Conservation (phyloP, 73 alveolate species). For the Tetrahymena thermophila region DNA sequence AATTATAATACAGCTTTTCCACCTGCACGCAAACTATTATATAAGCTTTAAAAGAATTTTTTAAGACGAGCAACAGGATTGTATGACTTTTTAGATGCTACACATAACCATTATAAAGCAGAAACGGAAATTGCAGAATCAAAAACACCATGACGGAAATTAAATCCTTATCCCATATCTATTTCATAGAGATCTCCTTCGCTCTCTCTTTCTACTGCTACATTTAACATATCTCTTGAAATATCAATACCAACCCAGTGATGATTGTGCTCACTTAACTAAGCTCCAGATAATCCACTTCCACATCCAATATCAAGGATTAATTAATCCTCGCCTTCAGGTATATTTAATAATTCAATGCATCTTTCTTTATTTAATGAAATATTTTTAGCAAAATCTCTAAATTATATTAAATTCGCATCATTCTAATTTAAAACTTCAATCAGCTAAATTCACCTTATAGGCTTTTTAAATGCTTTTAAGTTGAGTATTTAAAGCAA, state of each 20-base stretch:
- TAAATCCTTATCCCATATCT: constrained; percentile 95
- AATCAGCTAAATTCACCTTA: not conserved
- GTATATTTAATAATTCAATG: constrained; percentile 76
- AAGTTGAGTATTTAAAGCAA: not conserved
- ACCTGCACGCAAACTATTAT: constrained; percentile 75
- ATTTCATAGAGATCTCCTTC: constrained; percentile 82
- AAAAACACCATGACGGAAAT: constrained; percentile 88
- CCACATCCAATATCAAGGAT: constrained; percentile 96
- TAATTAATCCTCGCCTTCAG: constrained; percentile 62
- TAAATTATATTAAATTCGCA: not conserved
- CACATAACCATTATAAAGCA: constrained; percentile 92
- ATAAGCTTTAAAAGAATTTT: constrained; percentile 76
- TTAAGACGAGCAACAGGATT: constrained; percentile 79
- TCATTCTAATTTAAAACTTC: not conserved
- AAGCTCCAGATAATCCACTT: constrained; percentile 87
- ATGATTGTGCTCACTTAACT: constrained; percentile 76
- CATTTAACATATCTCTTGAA: constrained; percentile 86
- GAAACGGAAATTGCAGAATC: constrained; percentile 94
- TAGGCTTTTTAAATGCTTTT: not conserved
- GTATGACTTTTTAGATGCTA: constrained; percentile 78
- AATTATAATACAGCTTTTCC: constrained; percentile 90
- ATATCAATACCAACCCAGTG: constrained; percentile 95
- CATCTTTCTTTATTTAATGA: constrained; percentile 75
- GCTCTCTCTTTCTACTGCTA: constrained; percentile 75
- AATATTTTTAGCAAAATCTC: not conserved